Evolutionary conservation across 2,329 filamentous ascomycete genomes (phyloP).

Genomic region (Thelonectria rubi): DNA sequence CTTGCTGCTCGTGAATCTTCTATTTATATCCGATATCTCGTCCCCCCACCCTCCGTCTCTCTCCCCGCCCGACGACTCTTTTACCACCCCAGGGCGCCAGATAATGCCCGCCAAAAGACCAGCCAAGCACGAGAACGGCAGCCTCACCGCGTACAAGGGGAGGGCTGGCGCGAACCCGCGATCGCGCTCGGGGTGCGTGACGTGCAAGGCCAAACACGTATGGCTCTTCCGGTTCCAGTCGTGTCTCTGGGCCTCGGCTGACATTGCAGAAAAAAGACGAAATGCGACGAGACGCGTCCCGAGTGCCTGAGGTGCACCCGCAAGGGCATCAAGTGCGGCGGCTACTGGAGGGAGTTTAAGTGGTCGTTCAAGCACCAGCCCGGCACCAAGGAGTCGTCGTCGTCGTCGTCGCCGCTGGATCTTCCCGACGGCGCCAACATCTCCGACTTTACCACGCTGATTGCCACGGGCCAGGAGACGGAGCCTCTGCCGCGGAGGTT

Average conservation of each 20-base stretch:
- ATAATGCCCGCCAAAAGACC: conserved; percentile 19
- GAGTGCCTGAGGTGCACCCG: conserved; percentile 40
- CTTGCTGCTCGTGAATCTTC: neutral
- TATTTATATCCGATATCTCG: neutral
- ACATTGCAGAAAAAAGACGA: conserved; percentile 35
- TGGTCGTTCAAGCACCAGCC: conserved; percentile 55
- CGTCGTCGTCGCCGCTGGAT: too few relatives aligned
- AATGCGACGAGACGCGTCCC: conserved; percentile 46
- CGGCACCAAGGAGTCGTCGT: conserved; percentile 10
- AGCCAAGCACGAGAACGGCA: conserved; percentile 6
- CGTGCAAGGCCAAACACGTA: conserved; percentile 44
- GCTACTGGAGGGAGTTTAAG: conserved; percentile 46
- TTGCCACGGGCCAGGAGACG: neutral
- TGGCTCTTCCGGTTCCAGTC: neutral
- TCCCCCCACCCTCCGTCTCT: neutral
- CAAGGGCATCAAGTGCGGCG: conserved; percentile 43
- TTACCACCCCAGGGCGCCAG: neutral
- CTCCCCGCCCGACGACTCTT: neutral
- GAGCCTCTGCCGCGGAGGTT: neutral
- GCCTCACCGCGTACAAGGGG: conserved; percentile 17
- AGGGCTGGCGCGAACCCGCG: conserved; percentile 26
- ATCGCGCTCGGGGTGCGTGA: conserved; percentile 43
- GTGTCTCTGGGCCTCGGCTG: conserved; percentile 8
- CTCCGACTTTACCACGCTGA: neutral
- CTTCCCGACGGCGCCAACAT: conserved; percentile 3